Conservation (phyloP, 148 eudicot species). For the Gaultheria prostrata region DNA sequence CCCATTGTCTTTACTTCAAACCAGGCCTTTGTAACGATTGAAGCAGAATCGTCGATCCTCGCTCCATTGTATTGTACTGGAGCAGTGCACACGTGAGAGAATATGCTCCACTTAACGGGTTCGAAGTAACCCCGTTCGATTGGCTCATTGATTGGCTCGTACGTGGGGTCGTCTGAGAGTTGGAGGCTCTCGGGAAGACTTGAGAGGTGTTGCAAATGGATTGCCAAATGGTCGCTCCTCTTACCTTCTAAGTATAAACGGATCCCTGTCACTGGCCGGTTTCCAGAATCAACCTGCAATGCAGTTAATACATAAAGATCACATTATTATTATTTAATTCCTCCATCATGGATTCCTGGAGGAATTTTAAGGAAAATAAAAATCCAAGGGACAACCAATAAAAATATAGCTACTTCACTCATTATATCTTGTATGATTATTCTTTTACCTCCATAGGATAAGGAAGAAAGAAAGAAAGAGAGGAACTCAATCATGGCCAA, state of each 20-base stretch:
- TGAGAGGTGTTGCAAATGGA: conserved; percentile 93
- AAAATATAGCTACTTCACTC: background rate
- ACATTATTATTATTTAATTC: background rate
- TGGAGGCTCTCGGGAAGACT: conserved; percentile 68
- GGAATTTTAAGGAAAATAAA: too few relatives aligned
- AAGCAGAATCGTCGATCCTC: conserved; percentile 50
- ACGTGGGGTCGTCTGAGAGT: conserved; percentile 52
- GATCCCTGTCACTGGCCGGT: conserved; percentile 87
- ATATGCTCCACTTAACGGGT: conserved; percentile 85
- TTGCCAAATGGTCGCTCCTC: conserved; percentile 71
- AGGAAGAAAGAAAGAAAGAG: background rate
- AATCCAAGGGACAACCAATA: too few relatives aligned
- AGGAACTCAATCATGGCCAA: background rate
- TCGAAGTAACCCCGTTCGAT: conserved; percentile 55
- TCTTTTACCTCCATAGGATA: background rate
- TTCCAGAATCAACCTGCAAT: conserved; percentile 67
- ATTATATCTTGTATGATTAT: background rate
- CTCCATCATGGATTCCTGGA: too few relatives aligned
- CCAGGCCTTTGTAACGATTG: conserved; percentile 84
- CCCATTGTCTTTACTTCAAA: conserved; percentile 78
- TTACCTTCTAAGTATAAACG: conserved; percentile 89
- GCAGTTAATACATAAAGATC: background rate
- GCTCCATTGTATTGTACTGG: conserved; percentile 57
- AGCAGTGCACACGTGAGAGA: conserved; percentile 90
- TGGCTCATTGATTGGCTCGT: conserved; percentile 41